Conservation (phyloP, 2,329 filamentous ascomycete species). For the Scytalidium sp. region DNA sequence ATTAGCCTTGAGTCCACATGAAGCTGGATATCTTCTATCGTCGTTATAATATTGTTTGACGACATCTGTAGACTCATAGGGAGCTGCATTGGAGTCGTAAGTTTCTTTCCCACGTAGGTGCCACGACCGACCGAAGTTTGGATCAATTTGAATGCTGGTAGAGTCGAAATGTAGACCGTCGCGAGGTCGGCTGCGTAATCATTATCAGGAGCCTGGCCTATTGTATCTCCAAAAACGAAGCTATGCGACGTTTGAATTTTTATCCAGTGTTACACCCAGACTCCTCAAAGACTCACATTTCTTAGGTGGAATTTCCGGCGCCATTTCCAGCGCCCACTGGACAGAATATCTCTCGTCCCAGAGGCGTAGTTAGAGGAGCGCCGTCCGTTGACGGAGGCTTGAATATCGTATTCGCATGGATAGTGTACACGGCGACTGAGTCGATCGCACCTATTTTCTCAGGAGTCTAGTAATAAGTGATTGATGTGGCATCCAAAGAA, state of each 20-base stretch:
- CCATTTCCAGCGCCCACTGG: constrained; percentile 3
- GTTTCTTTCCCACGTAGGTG: constrained; percentile 6
- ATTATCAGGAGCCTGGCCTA: neutral
- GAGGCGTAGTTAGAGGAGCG: constrained; percentile 4
- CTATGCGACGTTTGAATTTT: no score
- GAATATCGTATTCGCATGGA: constrained; percentile 9
- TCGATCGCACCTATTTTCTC: neutral
- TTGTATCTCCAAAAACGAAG: constrained; percentile 6
- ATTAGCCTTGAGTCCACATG: no score
- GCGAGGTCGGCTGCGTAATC: constrained; percentile 2
- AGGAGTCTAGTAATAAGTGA: neutral
- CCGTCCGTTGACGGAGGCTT: constrained; percentile 8
- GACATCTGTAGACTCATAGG: no score
- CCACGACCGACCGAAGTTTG: constrained; percentile 4
- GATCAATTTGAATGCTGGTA: constrained; percentile 18
- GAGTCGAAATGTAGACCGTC: constrained; percentile 14
- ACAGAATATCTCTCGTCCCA: constrained; percentile 5
- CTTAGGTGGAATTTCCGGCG: constrained; percentile 7
- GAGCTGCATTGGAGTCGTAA: no score
- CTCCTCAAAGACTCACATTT: constrained; percentile 11
- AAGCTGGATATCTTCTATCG: no score
- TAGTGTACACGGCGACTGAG: constrained; percentile 1
- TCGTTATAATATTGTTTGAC: no score
- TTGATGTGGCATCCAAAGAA: constrained; percentile 8
- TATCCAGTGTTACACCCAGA: no score